Conservation (phyloP, 805 yeast genomes). For the Debaryomyces prosopidis region DNA sequence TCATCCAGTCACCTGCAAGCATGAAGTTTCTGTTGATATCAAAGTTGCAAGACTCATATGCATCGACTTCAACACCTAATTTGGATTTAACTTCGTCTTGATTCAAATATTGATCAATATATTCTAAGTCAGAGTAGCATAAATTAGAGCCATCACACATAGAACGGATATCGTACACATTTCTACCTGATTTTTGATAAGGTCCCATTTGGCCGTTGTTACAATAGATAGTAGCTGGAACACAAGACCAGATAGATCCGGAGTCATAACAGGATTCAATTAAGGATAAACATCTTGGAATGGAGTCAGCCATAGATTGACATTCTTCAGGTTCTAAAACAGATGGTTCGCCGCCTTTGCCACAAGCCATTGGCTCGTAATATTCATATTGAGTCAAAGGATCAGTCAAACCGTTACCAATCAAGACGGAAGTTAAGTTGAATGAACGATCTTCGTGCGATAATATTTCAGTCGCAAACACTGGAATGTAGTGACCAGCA, state of each 20-base stretch:
- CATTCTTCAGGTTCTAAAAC: constrained; percentile 73
- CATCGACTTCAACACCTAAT: constrained; percentile 87
- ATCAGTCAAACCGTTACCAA: constrained; percentile 93
- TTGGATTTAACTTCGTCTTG: constrained; percentile 72
- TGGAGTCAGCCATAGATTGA: constrained; percentile 56
- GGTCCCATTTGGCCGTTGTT: constrained; percentile 81
- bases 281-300: constrained; percentile 74
- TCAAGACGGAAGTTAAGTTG: constrained; percentile 74
- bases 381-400: constrained; percentile 74
- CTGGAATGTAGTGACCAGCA: constrained; percentile 50
- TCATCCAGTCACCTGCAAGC: constrained; percentile 89
- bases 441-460: constrained; percentile 39
- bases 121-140: constrained; percentile 79
- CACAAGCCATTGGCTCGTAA: constrained; percentile 94
- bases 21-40: constrained; percentile 78
- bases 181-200: constrained; percentile 80
- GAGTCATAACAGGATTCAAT: constrained; percentile 77
- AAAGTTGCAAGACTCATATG: constrained; percentile 73
- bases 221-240: constrained; percentile 90
- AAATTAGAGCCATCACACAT: constrained; percentile 67
- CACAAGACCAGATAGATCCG: constrained; percentile 78
- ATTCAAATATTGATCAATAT: constrained; percentile 79
- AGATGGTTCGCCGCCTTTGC: constrained; percentile 78
- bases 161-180: constrained; percentile 85
- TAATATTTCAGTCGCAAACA: constrained; percentile 44